Evolutionary conservation across 257 asterid species (phyloP).

Genomic region (Fraxinus quadrangulata): DNA sequence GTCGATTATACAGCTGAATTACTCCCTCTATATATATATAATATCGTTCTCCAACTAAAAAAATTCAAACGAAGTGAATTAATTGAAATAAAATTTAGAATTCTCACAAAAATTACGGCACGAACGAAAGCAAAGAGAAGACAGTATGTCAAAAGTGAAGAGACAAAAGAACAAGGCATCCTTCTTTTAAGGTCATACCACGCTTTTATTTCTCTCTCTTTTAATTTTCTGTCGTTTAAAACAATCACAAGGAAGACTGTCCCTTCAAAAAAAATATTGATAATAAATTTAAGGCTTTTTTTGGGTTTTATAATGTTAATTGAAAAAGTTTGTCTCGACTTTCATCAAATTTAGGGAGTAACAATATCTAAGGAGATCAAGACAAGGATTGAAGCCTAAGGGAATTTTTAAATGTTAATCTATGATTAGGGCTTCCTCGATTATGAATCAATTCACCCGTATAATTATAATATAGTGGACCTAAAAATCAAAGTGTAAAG

Average conservation of each 20-base stretch:
- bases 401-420: constrained; percentile 27
- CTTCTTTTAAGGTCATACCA: constrained; percentile 32
- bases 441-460: constrained; percentile 6
- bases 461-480: too few relatives aligned
- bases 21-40: too few relatives aligned
- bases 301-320: neutral
- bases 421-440: constrained; percentile 33
- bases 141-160: constrained; percentile 22
- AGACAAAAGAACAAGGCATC: constrained; percentile 31
- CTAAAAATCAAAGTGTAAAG: too few relatives aligned
- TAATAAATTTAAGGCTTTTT: too few relatives aligned
- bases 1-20: too few relatives aligned
- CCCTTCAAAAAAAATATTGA: too few relatives aligned
- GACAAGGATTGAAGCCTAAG: constrained; percentile 53
- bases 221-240: constrained; percentile 21
- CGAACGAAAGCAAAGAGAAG: neutral
- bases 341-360: neutral
- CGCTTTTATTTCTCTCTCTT: constrained; percentile 25
- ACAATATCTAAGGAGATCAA: constrained; percentile 24
- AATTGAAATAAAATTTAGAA: neutral
- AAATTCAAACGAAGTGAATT: neutral
- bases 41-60: too few relatives aligned
- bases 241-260: neutral
- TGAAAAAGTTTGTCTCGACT: neutral
- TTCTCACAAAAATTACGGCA: neutral